Base-by-base conservation (phyloP, 169 alveolate genomes). In the Eimeria acervulina region DNA sequence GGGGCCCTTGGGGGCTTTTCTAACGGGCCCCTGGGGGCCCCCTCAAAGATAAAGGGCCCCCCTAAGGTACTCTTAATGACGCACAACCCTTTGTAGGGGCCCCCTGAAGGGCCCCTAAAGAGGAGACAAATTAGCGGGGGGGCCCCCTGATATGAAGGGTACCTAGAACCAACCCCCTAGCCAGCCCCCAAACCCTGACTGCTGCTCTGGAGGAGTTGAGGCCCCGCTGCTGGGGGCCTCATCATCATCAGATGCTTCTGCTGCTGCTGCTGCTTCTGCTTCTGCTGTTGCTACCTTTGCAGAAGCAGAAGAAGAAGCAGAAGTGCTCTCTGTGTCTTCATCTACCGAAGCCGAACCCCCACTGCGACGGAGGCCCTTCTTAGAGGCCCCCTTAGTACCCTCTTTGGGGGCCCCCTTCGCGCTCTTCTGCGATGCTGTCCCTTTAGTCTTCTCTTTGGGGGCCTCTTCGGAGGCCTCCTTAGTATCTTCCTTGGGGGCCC, bases 251-350 rank as follows among this genome's bases (percentile, higher is more conserved):
- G 42, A 10, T 36, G 84, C 52, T n/a, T 26, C 84, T 33, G 84
- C 84, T 36, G 84, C 51, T 33, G 84, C 52, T 72, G 84, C 84
- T 72, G 28, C 28, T 72, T 40, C 84, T 72, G 42, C 84, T 72
- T 23, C 84, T 28, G 42, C 47, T 72, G 84, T 26, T 72, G 33
- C 84, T 47, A 7, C 12, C 12, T 47, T 47, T 47, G 55, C 55
- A 5, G 5, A 5, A 7, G 55, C 5, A 12, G 55, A 47, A 12
- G 55, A 47, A 47, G 55, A 47, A 47, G 55, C 5, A 72, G 84
- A 72, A 26, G 4, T 33, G 0, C 42, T 72, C 51, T 40, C 23
- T 28, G n/a, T 63, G 31, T 63, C 76, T 26, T 36, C 84, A 15
- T 36, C 51, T 23, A 40, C 7, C 12, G 47, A 31, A 26, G 84